Conservation (phyloP, 78 protist species). For the Dictyostelium citrinum region DNA sequence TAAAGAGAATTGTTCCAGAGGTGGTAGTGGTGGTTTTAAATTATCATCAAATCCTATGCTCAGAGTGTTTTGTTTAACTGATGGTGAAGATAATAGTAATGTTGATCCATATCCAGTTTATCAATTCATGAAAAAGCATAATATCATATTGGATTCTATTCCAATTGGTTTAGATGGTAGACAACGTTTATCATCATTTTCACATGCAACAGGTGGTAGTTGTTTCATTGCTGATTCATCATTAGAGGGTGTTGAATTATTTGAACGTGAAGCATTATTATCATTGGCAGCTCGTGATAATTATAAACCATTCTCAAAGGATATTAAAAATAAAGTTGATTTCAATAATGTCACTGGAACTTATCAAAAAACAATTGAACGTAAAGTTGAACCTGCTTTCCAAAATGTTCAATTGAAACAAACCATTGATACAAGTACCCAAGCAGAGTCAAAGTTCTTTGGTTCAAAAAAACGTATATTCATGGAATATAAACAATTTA, state of each 20-base stretch:
- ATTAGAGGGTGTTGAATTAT: constrained; percentile 14
- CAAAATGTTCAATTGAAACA: not conserved
- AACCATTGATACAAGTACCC: not conserved
- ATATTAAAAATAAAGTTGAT: not conserved
- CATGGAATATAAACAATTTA: not conserved
- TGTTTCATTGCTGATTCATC: constrained; percentile 40
- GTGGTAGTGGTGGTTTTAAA: not conserved
- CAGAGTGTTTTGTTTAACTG: constrained; percentile 43
- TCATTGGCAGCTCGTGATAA: not conserved
- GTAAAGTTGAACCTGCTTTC: not conserved
- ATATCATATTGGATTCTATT: constrained; percentile 44
- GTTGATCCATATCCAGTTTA: constrained; percentile 9
- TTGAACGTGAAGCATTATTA: constrained; percentile 58
- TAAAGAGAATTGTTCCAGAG: not conserved
- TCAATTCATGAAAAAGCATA: not conserved
- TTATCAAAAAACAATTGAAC: not conserved
- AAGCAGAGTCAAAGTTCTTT: not conserved
- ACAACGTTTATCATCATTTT: not conserved
- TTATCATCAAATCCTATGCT: not conserved
- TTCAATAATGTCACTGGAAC: not conserved
- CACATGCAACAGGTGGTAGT: constrained; percentile 56
- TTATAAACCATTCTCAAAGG: constrained; percentile 10
- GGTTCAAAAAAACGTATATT: not conserved
- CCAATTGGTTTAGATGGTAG: constrained; percentile 51
- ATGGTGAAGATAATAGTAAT: constrained; percentile 53